Evolutionary conservation across 345 rosid genomes (phyloP).

Genomic region (Barbarea vulgaris): DNA sequence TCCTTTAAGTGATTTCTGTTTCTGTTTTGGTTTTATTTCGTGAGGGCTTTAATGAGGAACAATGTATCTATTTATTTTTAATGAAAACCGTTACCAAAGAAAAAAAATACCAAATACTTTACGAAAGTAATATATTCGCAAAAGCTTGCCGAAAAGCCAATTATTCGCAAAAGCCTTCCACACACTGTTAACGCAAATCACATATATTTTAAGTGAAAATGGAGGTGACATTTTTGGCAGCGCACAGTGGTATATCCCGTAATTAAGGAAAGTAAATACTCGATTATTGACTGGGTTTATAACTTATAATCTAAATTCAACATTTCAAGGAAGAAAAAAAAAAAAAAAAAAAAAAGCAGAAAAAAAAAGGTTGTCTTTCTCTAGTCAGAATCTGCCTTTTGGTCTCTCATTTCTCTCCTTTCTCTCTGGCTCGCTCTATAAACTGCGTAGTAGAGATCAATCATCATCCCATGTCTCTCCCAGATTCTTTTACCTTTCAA

Average conservation of each 20-base stretch:
- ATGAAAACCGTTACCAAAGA: not conserved
- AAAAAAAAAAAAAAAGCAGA: not conserved
- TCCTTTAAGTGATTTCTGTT: not conserved
- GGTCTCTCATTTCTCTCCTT: conserved; percentile 34
- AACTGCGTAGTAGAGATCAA: conserved; percentile 40
- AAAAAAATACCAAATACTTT: not conserved
- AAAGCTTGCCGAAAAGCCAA: not conserved
- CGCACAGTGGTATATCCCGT: conserved; percentile 23
- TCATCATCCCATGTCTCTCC: conserved; percentile 22
- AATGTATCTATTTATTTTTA: no score
- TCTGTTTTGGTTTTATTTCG: not conserved
- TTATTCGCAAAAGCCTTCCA: not conserved
- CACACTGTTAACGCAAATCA: not conserved
- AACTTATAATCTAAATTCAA: not conserved
- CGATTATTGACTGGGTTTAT: not conserved
- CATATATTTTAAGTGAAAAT: no score
- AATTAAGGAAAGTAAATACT: conserved; percentile 15
- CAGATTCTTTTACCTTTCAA: conserved; percentile 20
- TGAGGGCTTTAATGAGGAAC: not conserved
- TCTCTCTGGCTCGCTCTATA: conserved; percentile 3
- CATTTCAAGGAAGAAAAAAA: not conserved
- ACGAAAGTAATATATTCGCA: not conserved
- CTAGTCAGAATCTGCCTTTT: conserved; percentile 40
- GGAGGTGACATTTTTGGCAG: no score
- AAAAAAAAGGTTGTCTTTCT: conserved; percentile 29